Base-by-base conservation (phyloP, 805 yeast genomes). In the Yueomyces sp. region DNA sequence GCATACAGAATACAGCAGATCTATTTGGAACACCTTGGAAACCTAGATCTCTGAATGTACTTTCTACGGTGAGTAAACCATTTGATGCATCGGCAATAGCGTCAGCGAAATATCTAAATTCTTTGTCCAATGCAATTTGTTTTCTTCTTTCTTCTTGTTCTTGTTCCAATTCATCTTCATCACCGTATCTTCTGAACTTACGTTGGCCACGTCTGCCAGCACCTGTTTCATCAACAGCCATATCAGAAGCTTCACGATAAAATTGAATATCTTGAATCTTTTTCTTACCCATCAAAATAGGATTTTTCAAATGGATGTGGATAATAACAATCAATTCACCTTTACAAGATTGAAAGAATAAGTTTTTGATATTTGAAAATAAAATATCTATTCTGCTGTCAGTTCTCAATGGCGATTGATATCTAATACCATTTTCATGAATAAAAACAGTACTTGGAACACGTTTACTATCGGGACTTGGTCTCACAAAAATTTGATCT, bases 111-210 rank as follows among this genome's bases (percentile, higher is more conserved):
- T 73, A 71, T 63, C 79, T 81, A 67, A 88, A 92, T 64, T 92
- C 97, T 62, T 83, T 85, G 66, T 92, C 96, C 55, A 92, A 74
- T 36, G 85, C 76, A 28, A 85, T 83, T 55, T 94, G 84, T 65
- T 96, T 76, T 64, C 90, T 75, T 68, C 96, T 80, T 67, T 92
- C 98, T 63, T 92, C 97, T 66, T 90, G 96, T 67, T 92, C 98
- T 65, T 90, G 96, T 65, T 92, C 97, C 50, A 92, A 70, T 66
- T 92, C 98, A 63, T 92, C 98, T 63, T 92, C 98, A 62, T 92
- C 98, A 40, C 98, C 98, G 60, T 92, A 92, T 57, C 92, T 67
- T 60, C 92, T 69, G 51, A 75, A 76, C 52, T 81, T 70, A 47
- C 52, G 56, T 63, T 81, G 81, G 51, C 74, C 76, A 63, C 96